Base-by-base conservation (phyloP, 1,284 basidiomycete genomes). In the Ceratobasidium sp. region DNA sequence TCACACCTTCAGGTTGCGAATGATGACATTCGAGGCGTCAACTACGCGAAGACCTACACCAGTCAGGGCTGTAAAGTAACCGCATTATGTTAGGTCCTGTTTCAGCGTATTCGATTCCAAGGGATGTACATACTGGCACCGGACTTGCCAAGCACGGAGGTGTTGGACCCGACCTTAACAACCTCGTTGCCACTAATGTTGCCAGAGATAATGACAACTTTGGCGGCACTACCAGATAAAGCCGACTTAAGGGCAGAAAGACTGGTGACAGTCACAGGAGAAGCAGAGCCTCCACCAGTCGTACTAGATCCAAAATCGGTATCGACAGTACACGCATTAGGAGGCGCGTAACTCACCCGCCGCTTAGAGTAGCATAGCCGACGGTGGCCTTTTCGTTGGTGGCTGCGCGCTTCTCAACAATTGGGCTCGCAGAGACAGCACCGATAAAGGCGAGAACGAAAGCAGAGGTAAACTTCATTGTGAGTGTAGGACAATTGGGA, bases 241-340 rank as follows among this genome's bases (percentile, higher is more conserved):
- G 83, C 83, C 20, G 77, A 60, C 7, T 80, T 83, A 15, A 84
- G 75, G 3, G 77, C 82, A 56, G 75, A 76, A 42, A 83, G 78
- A 25, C 79, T 79, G 35, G 79, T 78, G 35, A 84, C 83, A 15
- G 79, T 82, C 15, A 56, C 34, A 38, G 54, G 54, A 15, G 54
- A 13, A 22, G 35, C 34, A n/a, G n/a, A n/a, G n/a, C n/a, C n/a
- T n/a, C n/a, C n/a, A n/a, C n/a, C n/a, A n/a, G n/a, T n/a, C n/a
- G n/a, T n/a, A n/a, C n/a, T n/a, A n/a, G n/a, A n/a, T n/a, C n/a
- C n/a, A n/a, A n/a, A n/a, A n/a, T n/a, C n/a, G n/a, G n/a, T n/a
- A n/a, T n/a, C n/a, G n/a, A n/a, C n/a, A n/a, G n/a, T n/a, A n/a
- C n/a, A n/a, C n/a, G n/a, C n/a, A n/a, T n/a, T n/a, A n/a, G n/a